Conservation (phyloP, 2,329 filamentous ascomycete species). For the Berkeleyomyces basicola region DNA sequence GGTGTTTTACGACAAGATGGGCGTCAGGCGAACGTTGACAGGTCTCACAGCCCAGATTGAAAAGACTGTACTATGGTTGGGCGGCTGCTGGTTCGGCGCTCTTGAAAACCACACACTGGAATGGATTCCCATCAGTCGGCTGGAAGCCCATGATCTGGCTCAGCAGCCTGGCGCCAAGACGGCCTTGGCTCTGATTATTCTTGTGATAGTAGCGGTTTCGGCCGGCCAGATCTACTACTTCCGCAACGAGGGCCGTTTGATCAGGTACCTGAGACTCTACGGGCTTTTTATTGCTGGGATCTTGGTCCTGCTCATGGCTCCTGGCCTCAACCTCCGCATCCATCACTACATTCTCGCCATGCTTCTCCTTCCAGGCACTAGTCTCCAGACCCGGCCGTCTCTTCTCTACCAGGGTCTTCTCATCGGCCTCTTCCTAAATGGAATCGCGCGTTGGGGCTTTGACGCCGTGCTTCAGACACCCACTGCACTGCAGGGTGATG, state of each 20-base stretch:
- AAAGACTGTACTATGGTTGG: conserved; percentile 80
- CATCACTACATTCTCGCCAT: conserved; percentile 91
- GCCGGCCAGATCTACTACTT: conserved; percentile 71
- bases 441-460: conserved; percentile 87
- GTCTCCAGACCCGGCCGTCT: conserved; percentile 69
- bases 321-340: conserved; percentile 66
- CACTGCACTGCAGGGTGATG: conserved; percentile 51
- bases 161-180: conserved; percentile 79
- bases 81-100: conserved; percentile 76
- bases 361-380: conserved; percentile 72
- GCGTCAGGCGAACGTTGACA: conserved; percentile 51
- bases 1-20: conserved; percentile 75
- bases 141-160: conserved; percentile 78
- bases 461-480: conserved; percentile 76
- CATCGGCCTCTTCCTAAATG: conserved; percentile 84
- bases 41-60: conserved; percentile 71
- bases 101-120: conserved; percentile 92
- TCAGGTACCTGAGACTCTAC: conserved; percentile 65
- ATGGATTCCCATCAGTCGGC: conserved; percentile 78
- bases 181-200: conserved; percentile 62
- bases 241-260: conserved; percentile 65
- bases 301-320: conserved; percentile 52
- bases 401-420: conserved; percentile 81
- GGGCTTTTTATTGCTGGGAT: conserved; percentile 49
- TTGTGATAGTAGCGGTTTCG: conserved; percentile 50